Conservation (phyloP, 208 protist species). For the Plasmodiophora brassicae region DNA sequence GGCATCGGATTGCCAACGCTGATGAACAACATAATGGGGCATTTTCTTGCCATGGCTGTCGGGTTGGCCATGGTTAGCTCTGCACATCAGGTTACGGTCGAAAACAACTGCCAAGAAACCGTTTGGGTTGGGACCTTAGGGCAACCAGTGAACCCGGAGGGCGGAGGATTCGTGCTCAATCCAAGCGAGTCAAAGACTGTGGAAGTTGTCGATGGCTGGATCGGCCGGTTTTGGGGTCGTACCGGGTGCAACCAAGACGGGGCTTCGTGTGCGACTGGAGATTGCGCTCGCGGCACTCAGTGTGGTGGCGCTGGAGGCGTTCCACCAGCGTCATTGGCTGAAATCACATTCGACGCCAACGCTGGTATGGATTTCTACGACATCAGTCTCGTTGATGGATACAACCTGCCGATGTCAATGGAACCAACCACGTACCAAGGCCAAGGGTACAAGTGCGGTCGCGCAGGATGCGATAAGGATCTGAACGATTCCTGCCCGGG, state of each 20-base stretch:
- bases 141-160: not conserved
- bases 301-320: not conserved
- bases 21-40: no score
- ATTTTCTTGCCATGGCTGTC: no score
- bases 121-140: not conserved
- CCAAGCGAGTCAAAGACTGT: not conserved
- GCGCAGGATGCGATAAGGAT: constrained; percentile 21
- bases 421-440: not conserved
- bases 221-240: not conserved
- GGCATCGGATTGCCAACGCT: no score
- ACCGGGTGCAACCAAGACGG: not conserved
- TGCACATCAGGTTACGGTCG: no score
- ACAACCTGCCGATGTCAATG: constrained; percentile 21
- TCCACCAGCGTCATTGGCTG: not conserved
- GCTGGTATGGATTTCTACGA: constrained; percentile 21
- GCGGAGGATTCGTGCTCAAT: not conserved
- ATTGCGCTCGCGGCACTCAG: not conserved
- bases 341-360: constrained; percentile 29
- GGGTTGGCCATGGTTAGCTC: no score
- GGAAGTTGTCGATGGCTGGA: not conserved
- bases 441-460: not conserved
- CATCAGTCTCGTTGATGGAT: constrained; percentile 10
- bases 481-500: not conserved
- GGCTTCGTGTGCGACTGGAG: not conserved
- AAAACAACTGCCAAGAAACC: not conserved